Percentiles rank a stretch among this genome's conserved stretches.
Evolutionary conservation across 2,329 filamentous ascomycete genomes (phyloP).

Genomic region (Fusarium sublunatum): DNA sequence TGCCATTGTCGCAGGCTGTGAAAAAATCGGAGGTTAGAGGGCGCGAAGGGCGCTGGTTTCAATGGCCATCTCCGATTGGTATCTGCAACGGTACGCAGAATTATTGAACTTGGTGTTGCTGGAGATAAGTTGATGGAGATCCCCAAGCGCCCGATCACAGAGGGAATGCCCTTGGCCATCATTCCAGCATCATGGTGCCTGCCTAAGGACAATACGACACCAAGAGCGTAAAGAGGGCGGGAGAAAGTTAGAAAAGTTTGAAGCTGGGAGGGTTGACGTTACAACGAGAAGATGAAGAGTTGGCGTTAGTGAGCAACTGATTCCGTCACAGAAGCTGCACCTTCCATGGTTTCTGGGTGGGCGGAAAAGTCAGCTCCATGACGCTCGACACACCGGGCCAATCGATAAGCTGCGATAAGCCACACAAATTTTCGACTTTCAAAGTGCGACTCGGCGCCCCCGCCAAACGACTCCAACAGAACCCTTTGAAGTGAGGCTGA

Average conservation of each 20-base stretch:
- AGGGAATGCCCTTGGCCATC: slow-evolving; percentile 56
- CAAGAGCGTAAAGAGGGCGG: slow-evolving; percentile 24
- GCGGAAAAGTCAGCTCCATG: slow-evolving; percentile 52
- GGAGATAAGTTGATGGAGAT: slow-evolving; percentile 42
- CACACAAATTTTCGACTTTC: slow-evolving; percentile 54
- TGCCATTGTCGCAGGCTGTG: slow-evolving; percentile 24
- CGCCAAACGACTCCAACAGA: slow-evolving; percentile 39
- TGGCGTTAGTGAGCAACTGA: slow-evolving; percentile 34
- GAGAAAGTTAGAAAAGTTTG: background rate
- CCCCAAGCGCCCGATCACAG: slow-evolving; percentile 52
- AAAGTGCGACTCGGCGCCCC: slow-evolving; percentile 38
- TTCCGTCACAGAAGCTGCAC: slow-evolving; percentile 37
- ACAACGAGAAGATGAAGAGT: slow-evolving; percentile 23
- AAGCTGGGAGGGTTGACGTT: slow-evolving; percentile 13
- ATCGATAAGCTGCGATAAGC: slow-evolving; percentile 57
- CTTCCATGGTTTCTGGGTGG: slow-evolving; percentile 26
- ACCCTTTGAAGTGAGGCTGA: slow-evolving; percentile 30
- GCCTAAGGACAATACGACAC: slow-evolving; percentile 40
- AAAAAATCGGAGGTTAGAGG: slow-evolving; percentile 13
- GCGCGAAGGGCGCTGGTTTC: slow-evolving; percentile 13
- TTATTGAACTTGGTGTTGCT: slow-evolving; percentile 38
- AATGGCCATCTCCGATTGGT: slow-evolving; percentile 20
- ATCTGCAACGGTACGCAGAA: slow-evolving; percentile 30
- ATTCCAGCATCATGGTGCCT: slow-evolving; percentile 54
- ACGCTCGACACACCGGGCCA: slow-evolving; percentile 51